Evolutionary conservation across 441 rosid species (phyloP).

Genomic region (Corymbia calophylla): DNA sequence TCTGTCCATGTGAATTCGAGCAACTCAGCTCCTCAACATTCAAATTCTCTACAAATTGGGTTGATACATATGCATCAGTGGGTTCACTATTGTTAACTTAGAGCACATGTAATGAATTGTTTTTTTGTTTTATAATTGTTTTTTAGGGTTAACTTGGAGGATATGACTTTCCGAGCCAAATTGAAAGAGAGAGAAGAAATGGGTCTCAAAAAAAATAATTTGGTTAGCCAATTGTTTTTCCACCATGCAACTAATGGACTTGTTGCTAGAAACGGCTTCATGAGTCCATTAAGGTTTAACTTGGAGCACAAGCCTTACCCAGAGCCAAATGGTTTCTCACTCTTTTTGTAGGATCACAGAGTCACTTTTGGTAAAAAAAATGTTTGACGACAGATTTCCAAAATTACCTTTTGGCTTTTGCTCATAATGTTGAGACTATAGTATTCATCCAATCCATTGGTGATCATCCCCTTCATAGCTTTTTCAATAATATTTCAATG

Average conservation of each 20-base stretch:
- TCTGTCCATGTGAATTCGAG: not conserved
- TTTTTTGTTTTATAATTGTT: no score
- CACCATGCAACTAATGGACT: not conserved
- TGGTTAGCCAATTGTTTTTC: not conserved
- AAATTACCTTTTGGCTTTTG: not conserved
- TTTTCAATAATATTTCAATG: not conserved
- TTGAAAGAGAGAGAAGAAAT: not conserved
- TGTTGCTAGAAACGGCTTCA: not conserved
- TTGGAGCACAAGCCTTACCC: no score
- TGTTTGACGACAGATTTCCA: rapidly evolving
- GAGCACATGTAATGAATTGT: not conserved
- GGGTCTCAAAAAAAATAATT: not conserved
- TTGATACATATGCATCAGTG: not conserved
- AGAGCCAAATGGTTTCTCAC: not conserved
- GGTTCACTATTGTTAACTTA: not conserved
- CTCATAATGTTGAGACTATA: not conserved
- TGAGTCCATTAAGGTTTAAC: no score
- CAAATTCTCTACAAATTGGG: not conserved
- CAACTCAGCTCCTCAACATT: not conserved
- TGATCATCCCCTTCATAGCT: not conserved
- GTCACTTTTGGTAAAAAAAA: not conserved
- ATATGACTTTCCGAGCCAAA: no score
- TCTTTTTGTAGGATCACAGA: not conserved
- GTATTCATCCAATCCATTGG: not conserved
- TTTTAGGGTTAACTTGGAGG: no score